A percentile compares a stretch with the other conserved stretches of the same genome.
Evolutionary conservation across 2,329 filamentous ascomycete genomes (phyloP).

Genomic region (Neonectria sp.): DNA sequence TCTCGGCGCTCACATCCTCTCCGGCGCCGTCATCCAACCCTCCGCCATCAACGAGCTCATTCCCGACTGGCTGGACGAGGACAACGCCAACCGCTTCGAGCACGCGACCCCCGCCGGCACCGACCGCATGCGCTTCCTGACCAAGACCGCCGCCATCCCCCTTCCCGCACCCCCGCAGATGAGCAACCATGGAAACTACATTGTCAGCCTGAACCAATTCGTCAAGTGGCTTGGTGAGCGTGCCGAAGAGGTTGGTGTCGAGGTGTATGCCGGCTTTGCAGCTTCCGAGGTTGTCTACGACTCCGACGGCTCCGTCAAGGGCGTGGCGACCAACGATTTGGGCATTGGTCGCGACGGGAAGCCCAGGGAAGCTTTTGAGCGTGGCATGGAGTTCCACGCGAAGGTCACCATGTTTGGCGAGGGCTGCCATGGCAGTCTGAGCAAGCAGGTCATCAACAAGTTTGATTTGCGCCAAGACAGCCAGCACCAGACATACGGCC

Average conservation of each 20-base stretch:
- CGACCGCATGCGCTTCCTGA: slow-evolving; percentile 96
- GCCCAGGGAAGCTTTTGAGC: slow-evolving; percentile 91
- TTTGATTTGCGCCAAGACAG: slow-evolving; percentile 91
- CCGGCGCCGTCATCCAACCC: slow-evolving; percentile 95
- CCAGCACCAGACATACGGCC: slow-evolving; percentile 94
- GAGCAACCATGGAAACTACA: slow-evolving; percentile 98
- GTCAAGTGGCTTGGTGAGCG: slow-evolving; percentile 96
- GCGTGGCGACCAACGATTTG: slow-evolving; percentile 96
- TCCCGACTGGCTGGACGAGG: slow-evolving; percentile 92
- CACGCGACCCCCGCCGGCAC: slow-evolving; percentile 85
- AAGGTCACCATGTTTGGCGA: slow-evolving; percentile 92
- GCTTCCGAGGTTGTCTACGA: slow-evolving; percentile 93
- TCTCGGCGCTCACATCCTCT: slow-evolving; percentile 94
- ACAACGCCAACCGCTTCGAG: slow-evolving; percentile 90
- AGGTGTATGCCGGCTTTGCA: slow-evolving; percentile 96
- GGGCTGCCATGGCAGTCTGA: slow-evolving; percentile 95
- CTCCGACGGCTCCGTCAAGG: slow-evolving; percentile 88
- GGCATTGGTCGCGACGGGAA: slow-evolving; percentile 86
- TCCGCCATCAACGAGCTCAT: slow-evolving; percentile 90
- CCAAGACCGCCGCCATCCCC: slow-evolving; percentile 82
- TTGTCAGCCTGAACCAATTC: slow-evolving; percentile 94
- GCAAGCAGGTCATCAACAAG: slow-evolving; percentile 95
- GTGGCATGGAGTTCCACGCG: slow-evolving; percentile 98
- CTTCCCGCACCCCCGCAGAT: slow-evolving; percentile 95
- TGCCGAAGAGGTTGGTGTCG: slow-evolving; percentile 96